phyloP scores from a whole-genome alignment of 192 early-diverging fungal species.

The Haplosporangium gracile region DNA sequence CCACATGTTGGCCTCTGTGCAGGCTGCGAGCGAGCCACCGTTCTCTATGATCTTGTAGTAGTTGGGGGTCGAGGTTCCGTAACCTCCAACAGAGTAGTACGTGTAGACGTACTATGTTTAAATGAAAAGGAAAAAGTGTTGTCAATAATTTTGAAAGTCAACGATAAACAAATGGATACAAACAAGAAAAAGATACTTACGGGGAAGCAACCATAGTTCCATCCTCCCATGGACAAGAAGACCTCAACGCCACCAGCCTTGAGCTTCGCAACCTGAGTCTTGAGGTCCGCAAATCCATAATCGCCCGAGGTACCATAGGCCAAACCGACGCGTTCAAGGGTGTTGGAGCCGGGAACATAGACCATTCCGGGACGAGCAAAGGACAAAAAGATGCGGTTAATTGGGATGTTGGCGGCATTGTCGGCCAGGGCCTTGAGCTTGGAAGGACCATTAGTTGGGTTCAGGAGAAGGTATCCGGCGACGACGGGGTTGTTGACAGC shows the following conservation, averaged over 20 bases:
- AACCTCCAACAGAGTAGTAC: slow-evolving; percentile 55
- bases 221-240: slow-evolving; percentile 54
- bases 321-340: slow-evolving; percentile 41
- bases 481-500: slow-evolving; percentile 24
- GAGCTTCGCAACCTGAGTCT: slow-evolving; percentile 23
- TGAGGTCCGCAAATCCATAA: slow-evolving; percentile 50
- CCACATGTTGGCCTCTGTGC: slow-evolving; percentile 56
- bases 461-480: slow-evolving; percentile 45
- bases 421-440: slow-evolving; percentile 51
- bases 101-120: slow-evolving; percentile 37
- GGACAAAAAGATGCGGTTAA: slow-evolving; percentile 42
- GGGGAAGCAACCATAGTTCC: slow-evolving; percentile 59
- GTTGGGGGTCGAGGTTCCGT: slow-evolving; percentile 52
- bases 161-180: neutral
- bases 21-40: slow-evolving; percentile 31
- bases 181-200: slow-evolving; percentile 11
- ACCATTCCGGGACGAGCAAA: slow-evolving; percentile 47
- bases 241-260: slow-evolving; percentile 44
- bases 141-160: too few relatives aligned
- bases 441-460: slow-evolving; percentile 40
- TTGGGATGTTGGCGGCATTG: slow-evolving; percentile 43
- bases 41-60: slow-evolving; percentile 48
- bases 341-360: slow-evolving; percentile 54
- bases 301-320: slow-evolving; percentile 33
- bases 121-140: neutral